Evolutionary conservation across 345 rosid genomes (phyloP), one percentile per base, ranked within the genome.

Genomic region (Populus ilicifolia): DNA sequence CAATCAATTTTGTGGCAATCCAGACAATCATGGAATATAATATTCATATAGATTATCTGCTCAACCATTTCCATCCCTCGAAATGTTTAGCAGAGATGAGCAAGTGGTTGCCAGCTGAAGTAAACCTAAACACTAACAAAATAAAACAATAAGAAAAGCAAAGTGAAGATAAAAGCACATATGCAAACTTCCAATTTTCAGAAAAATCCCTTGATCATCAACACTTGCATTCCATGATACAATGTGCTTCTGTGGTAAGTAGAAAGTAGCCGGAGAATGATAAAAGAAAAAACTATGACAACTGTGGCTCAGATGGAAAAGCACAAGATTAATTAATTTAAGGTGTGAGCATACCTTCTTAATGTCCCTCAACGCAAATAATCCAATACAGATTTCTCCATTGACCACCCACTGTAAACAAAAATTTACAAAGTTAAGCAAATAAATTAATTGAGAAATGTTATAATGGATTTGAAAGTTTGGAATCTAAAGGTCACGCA

Each of bases 321-420:
- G 27, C 1, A 44, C n/a, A 44, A 68, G 56, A 74, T 59, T 67
- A 81, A 56, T 39, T 20, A 33, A 77, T 38, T 14, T 23, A 71
- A 76, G 27, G 43, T 67, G 71, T 52, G 62, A 68, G 72, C 87
- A 46, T 87, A 96, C 98, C 98, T 91, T 85, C 81, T 87, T 91
- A 71, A 96, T 92, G 81, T 91, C 94, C 86, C 91, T 87, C 78
- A 93, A 72, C 30, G 99, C 94, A 89, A 96, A 96, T 75, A 96
- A 81, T 73, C 99, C 99, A 64, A 96, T 92, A 71, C 98, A 96
- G 80, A 96, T 93, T 88, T 96, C 99, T 80, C 99, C 99, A 83
- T 96, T 93, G 80, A 96, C 98, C 91, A 96, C 90, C 99, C 99
- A 96, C 99, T 95, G 97, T 80, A 67, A 81, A 76, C 23, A 63